These are phyloP conservation scores for Cyberlindnera saturnus DNA, from an alignment of 805 yeast species.

Conservation along the genomic window DNA sequence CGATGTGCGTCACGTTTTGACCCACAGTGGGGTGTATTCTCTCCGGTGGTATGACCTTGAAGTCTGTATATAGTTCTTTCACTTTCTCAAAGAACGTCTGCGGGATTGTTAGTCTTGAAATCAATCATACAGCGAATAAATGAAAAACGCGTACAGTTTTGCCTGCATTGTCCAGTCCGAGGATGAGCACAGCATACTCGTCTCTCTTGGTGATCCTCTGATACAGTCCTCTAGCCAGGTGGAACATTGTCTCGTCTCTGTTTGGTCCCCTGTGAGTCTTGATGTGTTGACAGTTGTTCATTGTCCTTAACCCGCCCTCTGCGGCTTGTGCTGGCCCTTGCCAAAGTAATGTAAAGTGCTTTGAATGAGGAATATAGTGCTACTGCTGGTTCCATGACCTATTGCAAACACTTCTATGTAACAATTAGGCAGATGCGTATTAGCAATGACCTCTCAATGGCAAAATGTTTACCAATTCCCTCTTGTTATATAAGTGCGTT, in stretches of 20 bases:
- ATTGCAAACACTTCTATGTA: too few species aligned
- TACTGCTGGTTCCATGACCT: neutral
- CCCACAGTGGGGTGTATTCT: constrained; percentile 91
- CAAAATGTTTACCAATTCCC: too few species aligned
- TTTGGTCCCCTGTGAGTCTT: too few species aligned
- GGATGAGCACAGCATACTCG: constrained; percentile 70
- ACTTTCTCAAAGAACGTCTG: constrained; percentile 60
- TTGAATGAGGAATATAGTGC: too few species aligned
- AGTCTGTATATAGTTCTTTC: constrained; percentile 46
- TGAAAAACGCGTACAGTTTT: constrained; percentile 45
- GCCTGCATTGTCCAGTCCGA: constrained; percentile 95
- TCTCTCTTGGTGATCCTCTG: constrained; percentile 52
- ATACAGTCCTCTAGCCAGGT: constrained; percentile 56
- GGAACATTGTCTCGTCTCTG: constrained; percentile 45
- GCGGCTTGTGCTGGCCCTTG: too few species aligned
- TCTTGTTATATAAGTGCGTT: too few species aligned
- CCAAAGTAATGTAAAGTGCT: too few species aligned
- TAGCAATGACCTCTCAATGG: too few species aligned
- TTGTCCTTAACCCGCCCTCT: too few species aligned
- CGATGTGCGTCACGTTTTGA: constrained; percentile 59
- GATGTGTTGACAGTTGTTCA: too few species aligned
- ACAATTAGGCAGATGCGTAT: too few species aligned
- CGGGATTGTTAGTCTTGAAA: too few species aligned
- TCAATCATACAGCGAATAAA: neutral
- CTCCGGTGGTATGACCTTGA: constrained; percentile 43